Conservation (phyloP, 441 rosid genomes). For the Pelargonium cotyledonis region DNA sequence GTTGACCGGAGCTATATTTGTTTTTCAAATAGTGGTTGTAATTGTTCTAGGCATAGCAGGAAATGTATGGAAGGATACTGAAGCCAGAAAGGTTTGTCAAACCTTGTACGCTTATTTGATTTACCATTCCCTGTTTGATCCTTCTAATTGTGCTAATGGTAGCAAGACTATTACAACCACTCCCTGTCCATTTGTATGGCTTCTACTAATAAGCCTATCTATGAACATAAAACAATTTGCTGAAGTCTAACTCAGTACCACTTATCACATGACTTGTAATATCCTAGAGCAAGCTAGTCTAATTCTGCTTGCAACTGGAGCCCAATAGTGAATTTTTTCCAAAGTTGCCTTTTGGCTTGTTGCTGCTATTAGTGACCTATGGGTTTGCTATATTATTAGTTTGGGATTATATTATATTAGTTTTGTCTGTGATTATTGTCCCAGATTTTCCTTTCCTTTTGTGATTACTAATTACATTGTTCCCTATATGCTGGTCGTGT, state of each 20-base stretch:
- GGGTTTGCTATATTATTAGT: not conserved
- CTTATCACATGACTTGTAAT: not conserved
- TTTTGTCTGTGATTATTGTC: not conserved
- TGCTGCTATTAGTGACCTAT: not conserved
- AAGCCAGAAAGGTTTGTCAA: constrained; percentile 77
- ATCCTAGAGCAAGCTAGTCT: not conserved
- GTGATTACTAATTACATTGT: not conserved
- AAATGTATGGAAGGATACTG: constrained; percentile 98
- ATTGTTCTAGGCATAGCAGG: constrained; percentile 92
- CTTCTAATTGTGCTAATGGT: not conserved
- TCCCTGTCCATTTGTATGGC: not conserved
- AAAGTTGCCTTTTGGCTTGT: constrained; percentile 1
- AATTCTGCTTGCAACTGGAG: not conserved
- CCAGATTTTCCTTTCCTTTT: not conserved
- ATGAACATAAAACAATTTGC: not conserved
- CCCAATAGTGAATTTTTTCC: not conserved
- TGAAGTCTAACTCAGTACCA: not conserved
- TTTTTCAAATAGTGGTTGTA: constrained; percentile 95
- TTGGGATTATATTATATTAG: not conserved
- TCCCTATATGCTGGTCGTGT: not conserved
- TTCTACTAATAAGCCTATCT: not conserved
- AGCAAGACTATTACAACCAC: not conserved
- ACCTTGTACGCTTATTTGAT: constrained; percentile 11
- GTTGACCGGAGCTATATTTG: constrained; percentile 95
- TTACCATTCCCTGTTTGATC: not conserved